A percentile compares a stretch with the other conserved stretches of the same genome.
Conservation (phyloP, 2,329 filamentous ascomycete species). For the Albifimbria verrucaria region DNA sequence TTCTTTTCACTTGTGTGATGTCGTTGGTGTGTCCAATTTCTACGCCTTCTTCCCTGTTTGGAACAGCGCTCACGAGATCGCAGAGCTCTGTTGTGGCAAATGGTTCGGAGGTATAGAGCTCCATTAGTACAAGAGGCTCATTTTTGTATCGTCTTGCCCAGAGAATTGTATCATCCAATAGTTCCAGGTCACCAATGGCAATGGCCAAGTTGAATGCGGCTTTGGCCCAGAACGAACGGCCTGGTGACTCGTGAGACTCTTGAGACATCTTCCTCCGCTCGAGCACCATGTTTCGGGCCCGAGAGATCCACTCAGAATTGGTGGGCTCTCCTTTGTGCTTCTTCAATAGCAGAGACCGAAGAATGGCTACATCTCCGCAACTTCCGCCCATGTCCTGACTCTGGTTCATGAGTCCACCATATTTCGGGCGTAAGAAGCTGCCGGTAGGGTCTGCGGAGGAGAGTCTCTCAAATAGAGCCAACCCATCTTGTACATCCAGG, state of each 20-base stretch:
- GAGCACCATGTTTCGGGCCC: slow-evolving; percentile 9
- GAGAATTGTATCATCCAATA: slow-evolving; percentile 15
- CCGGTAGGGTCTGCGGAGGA: slow-evolving; percentile 8
- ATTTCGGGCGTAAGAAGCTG: slow-evolving; percentile 9
- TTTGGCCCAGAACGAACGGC: slow-evolving; percentile 21
- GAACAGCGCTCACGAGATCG: slow-evolving; percentile 14
- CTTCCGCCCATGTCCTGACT: background rate
- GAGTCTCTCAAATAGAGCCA: slow-evolving; percentile 14
- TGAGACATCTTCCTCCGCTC: slow-evolving; percentile 19
- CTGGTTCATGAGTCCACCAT: background rate
- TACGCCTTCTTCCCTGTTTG: background rate
- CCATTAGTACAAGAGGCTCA: slow-evolving; percentile 12
- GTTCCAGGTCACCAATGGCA: slow-evolving; percentile 18
- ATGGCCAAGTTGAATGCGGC: slow-evolving; percentile 23
- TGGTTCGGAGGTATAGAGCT: slow-evolving; percentile 10
- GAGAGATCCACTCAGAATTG: slow-evolving; percentile 10
- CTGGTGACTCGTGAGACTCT: slow-evolving; percentile 14
- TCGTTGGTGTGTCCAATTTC: background rate
- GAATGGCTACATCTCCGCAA: slow-evolving; percentile 11
- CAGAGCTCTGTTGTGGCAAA: slow-evolving; percentile 15
- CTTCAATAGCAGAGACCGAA: slow-evolving; percentile 11
- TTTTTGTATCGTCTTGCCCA: slow-evolving; percentile 28
- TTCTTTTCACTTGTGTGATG: background rate
- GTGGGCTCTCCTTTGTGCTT: slow-evolving; percentile 5
- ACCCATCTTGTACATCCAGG: slow-evolving; percentile 8